These are phyloP conservation scores for Spiromastix sp. DNA, from an alignment of 2,329 filamentous ascomycete genomes.

Conservation along the genomic window DNA sequence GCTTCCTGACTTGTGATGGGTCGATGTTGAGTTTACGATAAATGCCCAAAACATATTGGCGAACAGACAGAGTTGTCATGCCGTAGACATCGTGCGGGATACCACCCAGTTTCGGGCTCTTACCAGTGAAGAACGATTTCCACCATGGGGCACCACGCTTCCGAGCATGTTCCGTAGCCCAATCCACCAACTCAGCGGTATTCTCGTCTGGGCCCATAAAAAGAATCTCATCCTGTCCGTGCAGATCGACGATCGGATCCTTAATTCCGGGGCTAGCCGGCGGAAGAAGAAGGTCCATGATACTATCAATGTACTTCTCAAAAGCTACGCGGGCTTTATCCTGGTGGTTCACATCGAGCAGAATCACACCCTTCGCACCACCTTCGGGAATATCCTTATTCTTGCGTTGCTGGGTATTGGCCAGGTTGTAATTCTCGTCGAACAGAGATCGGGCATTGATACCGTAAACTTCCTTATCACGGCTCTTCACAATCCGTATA, in stretches of 20 bases:
- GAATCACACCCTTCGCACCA: slow-evolving; percentile 93
- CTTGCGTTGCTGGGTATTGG: slow-evolving; percentile 97
- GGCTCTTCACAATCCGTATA: slow-evolving; percentile 96
- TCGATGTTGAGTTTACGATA: slow-evolving; percentile 93
- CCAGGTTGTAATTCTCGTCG: slow-evolving; percentile 96
- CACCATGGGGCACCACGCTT: slow-evolving; percentile 87
- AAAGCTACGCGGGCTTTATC: slow-evolving; percentile 87
- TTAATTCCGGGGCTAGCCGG: slow-evolving; percentile 93
- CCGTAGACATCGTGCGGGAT: slow-evolving; percentile 95
- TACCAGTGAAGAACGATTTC: slow-evolving; percentile 99
- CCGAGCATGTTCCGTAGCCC: slow-evolving; percentile 94
- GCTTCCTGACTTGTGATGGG: slow-evolving; percentile 72
- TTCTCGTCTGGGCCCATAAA: slow-evolving; percentile 99
- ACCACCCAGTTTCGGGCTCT: slow-evolving; percentile 88
- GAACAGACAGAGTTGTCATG: slow-evolving; percentile 95
- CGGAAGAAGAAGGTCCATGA: slow-evolving; percentile 84
- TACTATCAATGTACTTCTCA: slow-evolving; percentile 99
- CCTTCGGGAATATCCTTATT: slow-evolving; percentile 99
- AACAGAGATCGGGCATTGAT: slow-evolving; percentile 96
- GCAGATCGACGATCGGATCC: slow-evolving; percentile 91
- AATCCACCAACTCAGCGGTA: slow-evolving; percentile 91
- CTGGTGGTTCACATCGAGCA: slow-evolving; percentile 88
- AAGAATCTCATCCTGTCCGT: slow-evolving; percentile 90
- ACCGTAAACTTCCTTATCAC: slow-evolving; percentile 87
- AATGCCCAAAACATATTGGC: slow-evolving; percentile 91